Evolutionary conservation across 2,329 filamentous ascomycete species (phyloP), one percentile per base, ranked within the genome.

Genomic region (Neopestalotiopsis rosae): DNA sequence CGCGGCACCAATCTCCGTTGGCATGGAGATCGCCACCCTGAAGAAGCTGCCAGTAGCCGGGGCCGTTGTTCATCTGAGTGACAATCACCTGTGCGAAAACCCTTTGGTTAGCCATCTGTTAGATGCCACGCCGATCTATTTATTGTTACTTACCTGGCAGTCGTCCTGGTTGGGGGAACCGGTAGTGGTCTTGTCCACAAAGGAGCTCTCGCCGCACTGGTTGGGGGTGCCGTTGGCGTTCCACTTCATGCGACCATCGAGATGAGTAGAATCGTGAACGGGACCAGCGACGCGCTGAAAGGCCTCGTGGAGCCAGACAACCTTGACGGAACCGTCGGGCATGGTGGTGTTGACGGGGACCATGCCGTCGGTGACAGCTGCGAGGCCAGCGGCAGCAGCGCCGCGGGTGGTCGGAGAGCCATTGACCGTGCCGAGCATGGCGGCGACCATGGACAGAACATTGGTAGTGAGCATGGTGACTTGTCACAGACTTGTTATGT

Each of bases 301-400:
- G 30, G 24, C 30, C 57, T 59, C 17, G 30, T 59, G 57, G 20
- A 59, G 57, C 57, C 57, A 59, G 57, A 59, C 57, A 5, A 34
- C 30, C 57, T 59, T 14, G 13, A 59, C 57, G 57, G 57, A 6
- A 17, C 57, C 57, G 17, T 34, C 57, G 30, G 57, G 57, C 57
- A 59, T 59, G 28, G 57, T 59, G 57, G 57, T 34, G 28, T 59
- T 59, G 57, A 30, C n/a, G 4, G 57, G 57, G 57, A 59, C 57
- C 57, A 59, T 59, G 57, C 57, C 57, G 20, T 59, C 17, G 20
- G n/a, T 20, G 45, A 24, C 1, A 28, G n/a, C 30, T 4, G 24
- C 3, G 24, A 59, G 30, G n/a, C 9, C 12, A 28, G 28, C 12
- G 24, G 13, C 13, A 20, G 57, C 9, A n/a, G 13, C 56, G 12